A percentile compares a stretch with the other conserved stretches of the same genome.
Evolutionary conservation across 148 eudicot genomes (phyloP).

Genomic region (Mesembryanthemum crystallinum): DNA sequence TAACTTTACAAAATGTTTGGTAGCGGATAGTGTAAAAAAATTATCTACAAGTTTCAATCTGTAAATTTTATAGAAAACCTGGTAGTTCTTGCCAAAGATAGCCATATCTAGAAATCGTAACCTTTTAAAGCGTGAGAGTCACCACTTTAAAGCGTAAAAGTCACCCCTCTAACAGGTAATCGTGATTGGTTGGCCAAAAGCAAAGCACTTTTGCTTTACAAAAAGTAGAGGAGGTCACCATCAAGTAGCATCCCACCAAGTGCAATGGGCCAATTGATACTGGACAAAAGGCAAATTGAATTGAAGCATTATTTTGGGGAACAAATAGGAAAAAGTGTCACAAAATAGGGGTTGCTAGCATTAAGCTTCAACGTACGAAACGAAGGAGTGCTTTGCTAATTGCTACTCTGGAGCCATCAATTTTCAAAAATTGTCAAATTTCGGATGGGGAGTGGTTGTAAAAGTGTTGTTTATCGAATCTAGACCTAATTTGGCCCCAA

Average conservation of each 20-base stretch:
- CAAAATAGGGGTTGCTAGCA: too few species aligned
- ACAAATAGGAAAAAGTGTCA: too few species aligned
- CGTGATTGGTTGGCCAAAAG: neutral
- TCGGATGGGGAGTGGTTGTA: constrained; percentile 17
- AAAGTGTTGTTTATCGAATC: neutral
- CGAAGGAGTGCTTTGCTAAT: neutral
- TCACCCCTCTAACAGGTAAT: neutral
- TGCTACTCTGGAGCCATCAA: neutral
- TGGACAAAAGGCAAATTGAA: constrained; percentile 18
- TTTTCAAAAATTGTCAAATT: constrained; percentile 14
- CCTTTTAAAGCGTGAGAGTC: too few species aligned
- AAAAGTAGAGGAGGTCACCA: constrained; percentile 3
- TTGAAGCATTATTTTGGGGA: constrained; percentile 3
- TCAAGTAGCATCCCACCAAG: constrained; percentile 21
- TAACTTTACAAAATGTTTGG: too few species aligned
- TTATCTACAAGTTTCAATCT: too few species aligned
- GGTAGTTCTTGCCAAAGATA: too few species aligned
- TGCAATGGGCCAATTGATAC: constrained; percentile 1
- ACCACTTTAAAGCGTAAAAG: too few species aligned
- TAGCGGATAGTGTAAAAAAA: too few species aligned
- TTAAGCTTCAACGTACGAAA: too few species aligned
- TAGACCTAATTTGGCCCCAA: neutral
- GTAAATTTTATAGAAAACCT: too few species aligned
- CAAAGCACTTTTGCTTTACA: neutral
- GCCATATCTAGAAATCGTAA: too few species aligned